Evolutionary conservation across 352 stramenopile species (phyloP).

Genomic region (Phytophthora sp.): DNA sequence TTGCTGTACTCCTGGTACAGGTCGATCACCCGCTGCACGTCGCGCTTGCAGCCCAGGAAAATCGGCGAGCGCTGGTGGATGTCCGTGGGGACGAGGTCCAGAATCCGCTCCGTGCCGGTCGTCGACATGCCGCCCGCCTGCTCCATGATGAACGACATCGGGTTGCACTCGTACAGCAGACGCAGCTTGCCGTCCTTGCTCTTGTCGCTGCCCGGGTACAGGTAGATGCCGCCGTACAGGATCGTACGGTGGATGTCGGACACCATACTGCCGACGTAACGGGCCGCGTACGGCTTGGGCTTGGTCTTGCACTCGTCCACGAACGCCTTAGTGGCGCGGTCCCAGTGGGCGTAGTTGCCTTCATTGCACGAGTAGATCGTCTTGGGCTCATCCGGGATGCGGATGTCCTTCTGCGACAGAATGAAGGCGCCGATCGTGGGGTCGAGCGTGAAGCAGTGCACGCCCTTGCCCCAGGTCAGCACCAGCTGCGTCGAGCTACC

Average conservation of each 20-base stretch:
- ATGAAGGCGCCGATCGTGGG: slow-evolving; percentile 99
- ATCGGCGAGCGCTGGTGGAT: slow-evolving; percentile 99
- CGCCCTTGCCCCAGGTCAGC: slow-evolving; percentile 94
- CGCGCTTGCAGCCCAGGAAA: slow-evolving; percentile 94
- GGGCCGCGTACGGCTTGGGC: slow-evolving; percentile 74
- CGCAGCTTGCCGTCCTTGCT: slow-evolving; percentile 94
- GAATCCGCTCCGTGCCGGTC: slow-evolving; percentile 93
- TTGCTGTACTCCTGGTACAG: slow-evolving; percentile 67
- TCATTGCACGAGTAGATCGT: slow-evolving; percentile 98
- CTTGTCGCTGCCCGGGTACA: slow-evolving; percentile 97
- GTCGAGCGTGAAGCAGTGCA: slow-evolving; percentile 98
- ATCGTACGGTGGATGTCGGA: slow-evolving; percentile 99
- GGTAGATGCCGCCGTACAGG: slow-evolving; percentile 98
- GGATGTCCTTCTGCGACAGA: slow-evolving; percentile 94
- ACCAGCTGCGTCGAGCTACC: slow-evolving; percentile 98
- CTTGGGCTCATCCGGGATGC: slow-evolving; percentile 93
- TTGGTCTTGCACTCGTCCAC: slow-evolving; percentile 89
- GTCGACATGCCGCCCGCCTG: slow-evolving; percentile 96
- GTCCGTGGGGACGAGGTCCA: slow-evolving; percentile 93
- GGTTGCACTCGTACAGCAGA: slow-evolving; percentile 99
- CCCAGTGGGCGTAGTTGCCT: slow-evolving; percentile 96
- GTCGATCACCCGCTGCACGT: slow-evolving; percentile 83
- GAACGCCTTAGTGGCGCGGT: slow-evolving; percentile 91
- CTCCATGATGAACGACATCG: slow-evolving; percentile 99
- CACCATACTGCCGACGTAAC: slow-evolving; percentile 99